Conservation (phyloP, 257 asterid species). For the Solanum etuberosum region DNA sequence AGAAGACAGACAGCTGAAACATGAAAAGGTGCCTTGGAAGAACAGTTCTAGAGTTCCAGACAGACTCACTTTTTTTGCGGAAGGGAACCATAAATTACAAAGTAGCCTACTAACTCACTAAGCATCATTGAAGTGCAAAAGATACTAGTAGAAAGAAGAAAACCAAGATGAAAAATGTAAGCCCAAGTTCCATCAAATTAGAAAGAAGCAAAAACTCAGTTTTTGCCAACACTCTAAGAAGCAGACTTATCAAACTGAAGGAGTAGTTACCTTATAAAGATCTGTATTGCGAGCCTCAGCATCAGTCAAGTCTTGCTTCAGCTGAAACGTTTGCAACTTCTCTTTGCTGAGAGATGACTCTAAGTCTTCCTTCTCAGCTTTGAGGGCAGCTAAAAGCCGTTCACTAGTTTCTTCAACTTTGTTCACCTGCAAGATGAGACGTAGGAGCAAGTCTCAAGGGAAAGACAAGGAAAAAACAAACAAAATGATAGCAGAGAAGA, state of each 20-base stretch:
- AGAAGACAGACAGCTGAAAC: neutral
- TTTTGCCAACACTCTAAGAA: neutral
- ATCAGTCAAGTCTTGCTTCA: constrained; percentile 62
- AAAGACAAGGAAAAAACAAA: neutral
- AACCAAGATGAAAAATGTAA: neutral
- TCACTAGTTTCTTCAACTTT: constrained; percentile 53
- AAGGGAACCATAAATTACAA: neutral
- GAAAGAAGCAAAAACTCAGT: neutral
- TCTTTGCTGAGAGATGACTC: constrained; percentile 68
- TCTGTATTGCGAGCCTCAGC: constrained; percentile 66
- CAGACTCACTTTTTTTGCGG: neutral
- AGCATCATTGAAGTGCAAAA: neutral
- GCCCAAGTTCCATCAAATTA: neutral
- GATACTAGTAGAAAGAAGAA: neutral
- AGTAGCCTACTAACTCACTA: neutral
- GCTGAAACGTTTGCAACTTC: constrained; percentile 48
- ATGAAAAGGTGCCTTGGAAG: neutral
- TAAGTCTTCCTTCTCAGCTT: constrained; percentile 63
- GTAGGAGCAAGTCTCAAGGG: neutral
- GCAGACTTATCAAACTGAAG: constrained; percentile 1
- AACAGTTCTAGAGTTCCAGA: neutral
- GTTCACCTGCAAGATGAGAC: constrained; percentile 31
- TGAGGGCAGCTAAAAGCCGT: constrained; percentile 38
- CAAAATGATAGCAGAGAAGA: neutral
- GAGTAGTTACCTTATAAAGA: constrained; percentile 61